phyloP scores from a whole-genome alignment of 2,329 filamentous ascomycete genomes.

The Hysterium pulicare region DNA sequence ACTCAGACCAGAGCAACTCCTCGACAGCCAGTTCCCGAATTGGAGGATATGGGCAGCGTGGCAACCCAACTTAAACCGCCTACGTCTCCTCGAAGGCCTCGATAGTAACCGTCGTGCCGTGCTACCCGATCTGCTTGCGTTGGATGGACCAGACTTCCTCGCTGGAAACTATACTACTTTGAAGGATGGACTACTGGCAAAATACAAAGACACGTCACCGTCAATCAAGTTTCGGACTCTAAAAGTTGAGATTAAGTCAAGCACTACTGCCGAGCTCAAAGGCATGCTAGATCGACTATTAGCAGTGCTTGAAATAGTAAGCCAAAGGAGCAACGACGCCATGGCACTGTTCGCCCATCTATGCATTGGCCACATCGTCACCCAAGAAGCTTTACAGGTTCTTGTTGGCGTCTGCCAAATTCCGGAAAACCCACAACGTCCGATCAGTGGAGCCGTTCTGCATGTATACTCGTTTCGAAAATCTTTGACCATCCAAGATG shows the following conservation, averaged over 20 bases:
- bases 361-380: constrained; percentile 16
- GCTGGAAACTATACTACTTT: constrained; percentile 14
- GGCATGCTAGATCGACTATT: constrained; percentile 14
- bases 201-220: constrained; percentile 13
- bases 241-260: constrained; percentile 18
- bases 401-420: constrained; percentile 20
- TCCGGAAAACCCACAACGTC: constrained; percentile 6
- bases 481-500: constrained; percentile 16
- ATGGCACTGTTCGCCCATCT: constrained; percentile 21
- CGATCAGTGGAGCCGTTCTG: constrained; percentile 12
- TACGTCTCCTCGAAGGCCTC: constrained; percentile 13
- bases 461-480: constrained; percentile 10
- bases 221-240: constrained; percentile 17
- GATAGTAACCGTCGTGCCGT: constrained; percentile 12
- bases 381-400: constrained; percentile 16
- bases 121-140: constrained; percentile 20
- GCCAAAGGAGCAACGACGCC: constrained; percentile 2
- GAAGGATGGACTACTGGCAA: constrained; percentile 20
- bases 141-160: constrained; percentile 32
- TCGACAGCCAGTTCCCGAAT: constrained; percentile 22
- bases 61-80: constrained; percentile 20
- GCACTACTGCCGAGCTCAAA: constrained; percentile 16
- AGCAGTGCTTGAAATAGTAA: constrained; percentile 8
- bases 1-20: constrained; percentile 17
- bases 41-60: constrained; percentile 32